These are phyloP conservation scores for Xylariomycetidae sp. DNA, from an alignment of 2,329 filamentous ascomycete genomes.

Conservation along the genomic window DNA sequence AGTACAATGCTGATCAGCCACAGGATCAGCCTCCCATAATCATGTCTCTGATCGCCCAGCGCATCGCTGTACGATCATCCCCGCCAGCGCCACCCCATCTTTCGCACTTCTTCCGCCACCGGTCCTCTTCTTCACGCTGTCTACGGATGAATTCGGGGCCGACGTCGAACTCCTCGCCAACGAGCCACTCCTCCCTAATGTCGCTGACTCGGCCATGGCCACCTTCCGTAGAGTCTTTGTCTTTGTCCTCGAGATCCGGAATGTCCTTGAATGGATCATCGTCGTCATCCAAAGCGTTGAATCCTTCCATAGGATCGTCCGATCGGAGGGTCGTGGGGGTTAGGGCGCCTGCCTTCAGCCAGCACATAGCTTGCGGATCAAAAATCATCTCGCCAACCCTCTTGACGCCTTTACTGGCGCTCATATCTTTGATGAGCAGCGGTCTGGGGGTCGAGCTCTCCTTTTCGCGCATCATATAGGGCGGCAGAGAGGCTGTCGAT, in stretches of 20 bases:
- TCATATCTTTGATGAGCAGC: slow-evolving; percentile 88
- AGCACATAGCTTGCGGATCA: slow-evolving; percentile 95
- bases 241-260: slow-evolving; percentile 78
- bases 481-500: slow-evolving; percentile 42
- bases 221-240: slow-evolving; percentile 43
- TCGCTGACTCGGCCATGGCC: slow-evolving; percentile 52
- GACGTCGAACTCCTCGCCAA: slow-evolving; percentile 96
- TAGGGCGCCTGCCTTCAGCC: slow-evolving; percentile 70
- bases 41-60: slow-evolving; percentile 69
- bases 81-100: slow-evolving; percentile 68
- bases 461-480: slow-evolving; percentile 46
- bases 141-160: slow-evolving; percentile 88
- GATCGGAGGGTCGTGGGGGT: slow-evolving; percentile 43
- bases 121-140: slow-evolving; percentile 85
- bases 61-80: slow-evolving; percentile 60
- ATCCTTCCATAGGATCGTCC: slow-evolving; percentile 56
- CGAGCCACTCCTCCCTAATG: slow-evolving; percentile 72
- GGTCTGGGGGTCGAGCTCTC: slow-evolving; percentile 59
- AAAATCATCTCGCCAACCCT: slow-evolving; percentile 98
- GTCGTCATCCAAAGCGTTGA: slow-evolving; percentile 74
- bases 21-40: slow-evolving; percentile 35
- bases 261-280: slow-evolving; percentile 94
- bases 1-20: too few relatives aligned
- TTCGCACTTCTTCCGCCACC: slow-evolving; percentile 84
- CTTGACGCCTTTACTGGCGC: slow-evolving; percentile 78